Evolutionary conservation across 139 green algal genomes (phyloP).

Genomic region (Chlamydomonas sp.): DNA sequence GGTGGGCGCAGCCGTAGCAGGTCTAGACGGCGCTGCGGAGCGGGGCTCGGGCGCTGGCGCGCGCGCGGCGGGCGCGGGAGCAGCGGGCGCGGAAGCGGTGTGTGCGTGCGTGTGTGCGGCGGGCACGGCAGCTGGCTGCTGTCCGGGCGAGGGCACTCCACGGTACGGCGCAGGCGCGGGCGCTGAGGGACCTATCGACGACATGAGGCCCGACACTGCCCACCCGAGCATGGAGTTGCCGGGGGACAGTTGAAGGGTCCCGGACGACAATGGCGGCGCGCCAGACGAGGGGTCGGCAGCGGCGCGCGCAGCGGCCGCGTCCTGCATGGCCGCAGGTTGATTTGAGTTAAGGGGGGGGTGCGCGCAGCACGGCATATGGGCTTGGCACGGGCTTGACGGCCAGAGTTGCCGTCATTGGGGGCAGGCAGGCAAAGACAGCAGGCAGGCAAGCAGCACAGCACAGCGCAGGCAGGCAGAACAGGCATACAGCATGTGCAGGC

Average conservation of each 20-base stretch:
- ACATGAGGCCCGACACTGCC: conserved; percentile 33
- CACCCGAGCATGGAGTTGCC: conserved; percentile 38
- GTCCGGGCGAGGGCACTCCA: neutral
- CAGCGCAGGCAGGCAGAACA: neutral
- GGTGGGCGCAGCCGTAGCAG: neutral
- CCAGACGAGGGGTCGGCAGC: too few relatives aligned
- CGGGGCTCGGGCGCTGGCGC: neutral
- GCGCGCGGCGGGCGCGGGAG: neutral
- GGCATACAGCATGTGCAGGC: neutral
- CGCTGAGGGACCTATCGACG: conserved; percentile 7
- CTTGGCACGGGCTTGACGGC: too few relatives aligned
- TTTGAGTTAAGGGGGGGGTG: too few relatives aligned
- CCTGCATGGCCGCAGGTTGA: too few relatives aligned
- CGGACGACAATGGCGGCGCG: neutral
- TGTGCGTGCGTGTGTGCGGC: neutral
- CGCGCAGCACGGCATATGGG: too few relatives aligned
- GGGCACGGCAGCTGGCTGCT: neutral
- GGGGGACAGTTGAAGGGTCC: neutral
- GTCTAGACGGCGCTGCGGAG: neutral
- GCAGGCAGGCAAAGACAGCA: neutral
- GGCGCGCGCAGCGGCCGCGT: too few relatives aligned
- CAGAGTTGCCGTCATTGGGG: neutral
- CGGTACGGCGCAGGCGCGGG: neutral
- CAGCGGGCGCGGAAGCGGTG: neutral
- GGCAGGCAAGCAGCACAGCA: too few relatives aligned